A percentile compares a stretch with the other conserved stretches of the same genome.
Evolutionary conservation across 2,329 filamentous ascomycete species (phyloP).

Genomic region (Trematosphaeria pertusa): DNA sequence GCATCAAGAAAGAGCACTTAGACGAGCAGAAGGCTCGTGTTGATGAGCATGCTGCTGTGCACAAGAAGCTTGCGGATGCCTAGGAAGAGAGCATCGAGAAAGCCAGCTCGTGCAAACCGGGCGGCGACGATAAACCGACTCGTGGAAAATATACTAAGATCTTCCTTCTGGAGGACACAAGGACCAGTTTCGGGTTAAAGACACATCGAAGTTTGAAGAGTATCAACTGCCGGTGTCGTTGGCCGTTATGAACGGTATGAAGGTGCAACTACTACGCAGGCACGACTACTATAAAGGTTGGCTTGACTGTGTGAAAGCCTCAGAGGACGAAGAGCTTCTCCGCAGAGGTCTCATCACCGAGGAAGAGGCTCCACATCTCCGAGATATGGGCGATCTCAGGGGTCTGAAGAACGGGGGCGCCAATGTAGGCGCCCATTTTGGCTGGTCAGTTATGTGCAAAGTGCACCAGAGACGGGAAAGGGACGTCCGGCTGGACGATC

Average conservation of each 20-base stretch:
- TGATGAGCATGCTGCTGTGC: background rate
- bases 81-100: background rate
- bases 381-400: too few species aligned
- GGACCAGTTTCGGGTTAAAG: background rate
- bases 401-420: background rate
- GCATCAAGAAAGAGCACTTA: background rate
- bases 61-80: background rate
- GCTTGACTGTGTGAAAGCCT: background rate
- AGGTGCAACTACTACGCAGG: background rate
- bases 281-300: slow-evolving; percentile 7
- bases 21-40: background rate
- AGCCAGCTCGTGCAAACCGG: background rate
- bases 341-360: background rate
- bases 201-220: background rate
- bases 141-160: too few species aligned
- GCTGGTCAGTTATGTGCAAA: background rate
- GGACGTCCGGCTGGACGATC: background rate
- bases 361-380: background rate
- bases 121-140: background rate
- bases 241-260: background rate
- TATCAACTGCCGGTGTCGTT: background rate
- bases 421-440: background rate
- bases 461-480: background rate
- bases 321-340: background rate
- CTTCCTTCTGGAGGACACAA: background rate